Base-by-base conservation (phyloP, 192 early-diverging fungal genomes). In the Coemansia sp. region DNA sequence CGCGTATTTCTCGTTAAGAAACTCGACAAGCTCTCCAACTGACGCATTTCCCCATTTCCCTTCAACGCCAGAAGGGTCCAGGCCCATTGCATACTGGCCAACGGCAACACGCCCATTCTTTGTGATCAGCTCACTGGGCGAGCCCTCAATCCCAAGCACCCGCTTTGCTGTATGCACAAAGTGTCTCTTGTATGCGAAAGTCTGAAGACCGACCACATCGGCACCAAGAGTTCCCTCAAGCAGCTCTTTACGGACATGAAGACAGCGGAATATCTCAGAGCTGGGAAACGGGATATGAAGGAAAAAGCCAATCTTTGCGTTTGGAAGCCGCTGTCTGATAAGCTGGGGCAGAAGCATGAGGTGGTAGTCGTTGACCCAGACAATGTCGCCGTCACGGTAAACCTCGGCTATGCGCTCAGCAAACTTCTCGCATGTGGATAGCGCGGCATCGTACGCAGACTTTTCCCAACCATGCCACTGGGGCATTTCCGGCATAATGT, bases 301-400 rank as follows among this genome's bases (percentile, higher is more conserved):
- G 66, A 97, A 98, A 80, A 98, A 97, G 2, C 94, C 96, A 58
- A 98, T 94, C 29, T 87, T 92, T 31, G 95, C 95, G 26, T 86
- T 67, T 2, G 96, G 96, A 29, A 96, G 71, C 13, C 84, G 85
- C 80, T 93, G 78, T 48, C 96, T 86, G 33, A 98, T 77, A 87
- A 98, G 90, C 49, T 76, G 79, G 5, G 96, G 96, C 23, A 98
- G 86, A 40, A 98, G 83, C 91, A 97, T 92, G 55, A 98, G 82
- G 72, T 98, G 96, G 70, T 98, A 98, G 84, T 98, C 96, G 71
- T 98, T 96, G 66, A 98, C 86, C 95, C 95, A 98, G 61, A 98
- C 91, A 57, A 95, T 90, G 75, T 98, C 96, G 35, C 91, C 92
- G 10, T 84, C 81, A 29, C 85, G 85, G 71, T 98, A 94, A 39